phyloP scores from a whole-genome alignment of 352 stramenopile species.

The Phytophthora pistaciae region DNA sequence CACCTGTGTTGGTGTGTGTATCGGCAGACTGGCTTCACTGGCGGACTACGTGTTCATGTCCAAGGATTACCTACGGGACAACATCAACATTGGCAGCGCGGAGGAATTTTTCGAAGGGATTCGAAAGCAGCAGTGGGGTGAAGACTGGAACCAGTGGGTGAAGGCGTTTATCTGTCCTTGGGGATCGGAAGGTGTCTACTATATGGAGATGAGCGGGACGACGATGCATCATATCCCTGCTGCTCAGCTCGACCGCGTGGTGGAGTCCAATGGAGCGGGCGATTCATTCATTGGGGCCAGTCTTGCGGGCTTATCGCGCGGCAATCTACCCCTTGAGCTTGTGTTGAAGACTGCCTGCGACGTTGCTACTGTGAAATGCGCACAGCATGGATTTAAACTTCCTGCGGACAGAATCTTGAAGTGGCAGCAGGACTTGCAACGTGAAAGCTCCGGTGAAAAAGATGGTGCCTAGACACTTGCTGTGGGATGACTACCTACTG shows the following conservation, averaged over 20 bases:
- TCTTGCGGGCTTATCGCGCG: constrained; percentile 54
- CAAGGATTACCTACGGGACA: constrained; percentile 78
- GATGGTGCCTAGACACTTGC: constrained; percentile 13
- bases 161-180: constrained; percentile 77
- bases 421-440: constrained; percentile 29
- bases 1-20: neutral
- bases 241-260: constrained; percentile 38
- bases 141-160: constrained; percentile 36
- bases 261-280: constrained; percentile 80
- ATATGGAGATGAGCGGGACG: constrained; percentile 37
- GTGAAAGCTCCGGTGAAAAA: neutral
- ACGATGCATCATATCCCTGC: constrained; percentile 47
- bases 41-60: constrained; percentile 73
- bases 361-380: constrained; percentile 70
- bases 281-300: constrained; percentile 78
- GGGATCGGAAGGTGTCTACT: constrained; percentile 69
- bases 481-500: neutral
- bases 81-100: constrained; percentile 49
- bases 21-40: constrained; percentile 48
- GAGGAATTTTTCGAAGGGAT: constrained; percentile 53
- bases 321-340: constrained; percentile 30
- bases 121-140: constrained; percentile 23
- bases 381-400: constrained; percentile 62
- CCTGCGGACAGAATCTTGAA: constrained; percentile 17
- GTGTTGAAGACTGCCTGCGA: constrained; percentile 58